Percentiles rank a stretch among this genome's conserved stretches.
These are phyloP conservation scores for Solanum peruvianum DNA, from an alignment of 257 asterid species.

Conservation along the genomic window DNA sequence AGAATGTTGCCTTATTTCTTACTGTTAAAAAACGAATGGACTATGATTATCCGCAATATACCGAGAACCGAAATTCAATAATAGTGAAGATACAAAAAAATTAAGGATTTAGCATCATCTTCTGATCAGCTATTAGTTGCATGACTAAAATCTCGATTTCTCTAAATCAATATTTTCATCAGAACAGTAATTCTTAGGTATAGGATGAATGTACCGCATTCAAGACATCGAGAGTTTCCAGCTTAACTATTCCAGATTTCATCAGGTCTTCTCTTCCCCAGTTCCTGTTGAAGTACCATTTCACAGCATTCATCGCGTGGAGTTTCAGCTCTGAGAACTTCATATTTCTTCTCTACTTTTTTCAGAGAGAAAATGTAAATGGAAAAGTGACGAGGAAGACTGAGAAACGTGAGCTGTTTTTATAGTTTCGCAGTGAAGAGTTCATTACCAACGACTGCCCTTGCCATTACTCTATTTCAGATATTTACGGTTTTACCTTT, in stretches of 20 bases:
- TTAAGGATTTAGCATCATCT: background rate
- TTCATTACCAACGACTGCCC: background rate
- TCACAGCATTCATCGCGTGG: background rate
- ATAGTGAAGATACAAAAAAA: background rate
- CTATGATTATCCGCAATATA: background rate
- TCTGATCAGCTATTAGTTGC: background rate
- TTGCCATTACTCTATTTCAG: background rate
- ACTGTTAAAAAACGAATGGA: background rate
- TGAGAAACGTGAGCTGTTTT: background rate
- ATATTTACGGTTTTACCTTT: background rate
- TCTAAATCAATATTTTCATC: background rate
- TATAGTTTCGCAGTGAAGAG: background rate
- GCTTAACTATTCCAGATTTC: background rate
- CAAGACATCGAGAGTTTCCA: background rate
- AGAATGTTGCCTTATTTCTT: background rate
- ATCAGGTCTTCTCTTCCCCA: background rate
- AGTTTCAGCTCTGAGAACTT: background rate
- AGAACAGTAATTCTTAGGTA: background rate
- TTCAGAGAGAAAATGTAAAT: background rate
- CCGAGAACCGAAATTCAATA: background rate
- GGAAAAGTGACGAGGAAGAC: background rate
- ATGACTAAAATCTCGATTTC: background rate
- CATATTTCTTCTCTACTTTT: background rate
- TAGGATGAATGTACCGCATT: background rate
- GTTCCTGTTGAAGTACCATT: background rate